phyloP scores from a whole-genome alignment of 2,329 filamentous ascomycete species.

The Dactylellina drechsleri region DNA sequence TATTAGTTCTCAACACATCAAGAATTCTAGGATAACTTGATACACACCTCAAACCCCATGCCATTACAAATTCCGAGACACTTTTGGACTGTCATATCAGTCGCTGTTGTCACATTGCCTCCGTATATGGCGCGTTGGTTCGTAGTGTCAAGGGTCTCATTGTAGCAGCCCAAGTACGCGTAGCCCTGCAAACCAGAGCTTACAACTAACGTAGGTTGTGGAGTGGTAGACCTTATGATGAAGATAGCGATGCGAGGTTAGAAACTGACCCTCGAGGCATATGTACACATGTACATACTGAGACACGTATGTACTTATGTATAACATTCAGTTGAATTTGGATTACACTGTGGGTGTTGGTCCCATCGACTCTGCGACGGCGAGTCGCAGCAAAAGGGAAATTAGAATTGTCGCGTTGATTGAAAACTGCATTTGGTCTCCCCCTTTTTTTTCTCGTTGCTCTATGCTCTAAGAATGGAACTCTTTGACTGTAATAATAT shows the following conservation, averaged over 20 bases:
- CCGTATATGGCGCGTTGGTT: slow-evolving; percentile 64
- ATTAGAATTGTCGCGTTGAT: slow-evolving; percentile 10
- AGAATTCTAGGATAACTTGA: background rate
- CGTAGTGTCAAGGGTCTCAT: slow-evolving; percentile 67
- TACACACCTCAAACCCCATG: slow-evolving; percentile 24
- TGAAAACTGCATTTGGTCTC: background rate
- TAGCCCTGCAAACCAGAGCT: slow-evolving; percentile 60
- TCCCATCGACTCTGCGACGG: slow-evolving; percentile 27
- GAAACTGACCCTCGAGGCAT: background rate
- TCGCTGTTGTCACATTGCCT: slow-evolving; percentile 63
- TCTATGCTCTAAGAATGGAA: too few species aligned
- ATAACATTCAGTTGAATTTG: too few species aligned
- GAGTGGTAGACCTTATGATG: slow-evolving; percentile 16
- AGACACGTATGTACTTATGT: too few species aligned
- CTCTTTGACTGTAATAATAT: too few species aligned
- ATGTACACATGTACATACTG: too few species aligned
- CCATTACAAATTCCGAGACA: slow-evolving; percentile 68
- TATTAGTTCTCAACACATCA: slow-evolving; percentile 2
- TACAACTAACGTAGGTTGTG: slow-evolving; percentile 15
- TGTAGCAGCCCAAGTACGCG: slow-evolving; percentile 69
- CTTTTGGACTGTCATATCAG: slow-evolving; percentile 66
- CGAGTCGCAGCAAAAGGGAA: slow-evolving; percentile 23
- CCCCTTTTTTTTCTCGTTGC: too few species aligned
- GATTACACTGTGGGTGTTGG: slow-evolving; percentile 19
- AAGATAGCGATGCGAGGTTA: background rate